Evolutionary conservation across 257 asterid species (phyloP), one percentile per base, ranked within the genome.

Genomic region (Plectranthus barbatus): DNA sequence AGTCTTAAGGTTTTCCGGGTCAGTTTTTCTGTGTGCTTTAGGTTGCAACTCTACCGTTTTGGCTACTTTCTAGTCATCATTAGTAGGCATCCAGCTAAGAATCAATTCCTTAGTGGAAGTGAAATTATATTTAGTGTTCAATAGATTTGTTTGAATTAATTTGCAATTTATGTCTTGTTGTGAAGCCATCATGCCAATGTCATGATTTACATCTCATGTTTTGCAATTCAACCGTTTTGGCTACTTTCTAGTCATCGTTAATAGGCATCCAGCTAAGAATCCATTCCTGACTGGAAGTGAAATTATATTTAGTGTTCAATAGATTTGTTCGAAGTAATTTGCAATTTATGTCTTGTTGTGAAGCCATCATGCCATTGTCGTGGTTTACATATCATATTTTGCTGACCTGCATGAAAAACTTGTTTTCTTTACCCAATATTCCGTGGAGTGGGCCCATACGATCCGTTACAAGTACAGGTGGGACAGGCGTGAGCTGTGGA

Each of bases 341-440:
- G 13, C 53, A 31, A 6, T 12, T 46, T 20, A 10, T 61, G 60
- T 31, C 51, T 68, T 45, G 72, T 65, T 49, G 18, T 45, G 59
- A 33, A 66, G 55, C 64, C 54, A 33, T 34, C 69, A 36, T 50
- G 57, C 36, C 0, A 7, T 14, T 56, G 9, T 55, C 34, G 24
- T 66, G 66, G 41, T 60, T 61, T 41, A 13, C 62, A 52, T 44
- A 39, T 56, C 69, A 58, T 58, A 4, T 53, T 53, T 40, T 6
- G 9, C 56, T 61, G 36, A 39, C 19, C 34, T 53, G 47, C 72
- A 66, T 24, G 59, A 49, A 58, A 31, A 24, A 11, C 2, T n/a
- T 26, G n/a, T 48, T 70, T 60, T 69, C 60, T 66, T 33, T 34
- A 65, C 66, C 67, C 44, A 58, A 42, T 48, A 42, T 50, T 34